phyloP scores from a whole-genome alignment of 148 eudicot species.

The Rhododendron ferrugineum region DNA sequence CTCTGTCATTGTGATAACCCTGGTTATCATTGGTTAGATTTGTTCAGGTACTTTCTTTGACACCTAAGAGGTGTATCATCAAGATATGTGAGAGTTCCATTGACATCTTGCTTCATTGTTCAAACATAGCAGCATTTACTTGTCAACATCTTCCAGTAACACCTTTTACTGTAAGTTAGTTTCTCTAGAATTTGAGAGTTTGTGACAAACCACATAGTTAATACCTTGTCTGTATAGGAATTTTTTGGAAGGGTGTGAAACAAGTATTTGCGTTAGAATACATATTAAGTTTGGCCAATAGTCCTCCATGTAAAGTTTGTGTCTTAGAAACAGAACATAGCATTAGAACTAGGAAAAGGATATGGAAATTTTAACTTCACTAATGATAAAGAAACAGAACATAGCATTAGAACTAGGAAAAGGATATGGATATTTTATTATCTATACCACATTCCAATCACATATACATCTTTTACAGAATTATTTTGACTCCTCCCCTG shows the following conservation, averaged over 20 bases:
- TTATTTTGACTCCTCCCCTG: not conserved
- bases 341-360: not conserved
- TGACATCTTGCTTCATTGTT: slow-evolving; percentile 67
- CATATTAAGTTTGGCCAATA: slow-evolving; percentile 32
- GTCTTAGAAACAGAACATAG: not conserved
- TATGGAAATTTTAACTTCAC: not conserved
- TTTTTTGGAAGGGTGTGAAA: slow-evolving; percentile 83
- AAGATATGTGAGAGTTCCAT: slow-evolving; percentile 80
- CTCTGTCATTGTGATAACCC: not conserved
- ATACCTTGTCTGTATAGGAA: slow-evolving; percentile 75
- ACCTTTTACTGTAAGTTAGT: slow-evolving; percentile 85
- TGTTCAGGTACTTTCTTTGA: slow-evolving; percentile 78
- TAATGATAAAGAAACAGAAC: not conserved
- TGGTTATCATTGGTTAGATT: not conserved
- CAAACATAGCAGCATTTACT: slow-evolving; percentile 78
- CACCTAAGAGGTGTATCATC: slow-evolving; percentile 84
- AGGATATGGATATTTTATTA: not conserved
- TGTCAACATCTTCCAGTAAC: slow-evolving; percentile 31
- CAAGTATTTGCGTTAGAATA: slow-evolving; percentile 84
- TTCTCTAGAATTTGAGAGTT: slow-evolving; percentile 70
- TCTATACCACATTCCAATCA: not conserved
- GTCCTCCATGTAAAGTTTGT: not conserved
- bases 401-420: not conserved
- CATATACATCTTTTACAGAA: not conserved
- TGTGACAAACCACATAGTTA: slow-evolving; percentile 73